Conservation (phyloP, 192 early-diverging fungal genomes). For the Podila horticola region DNA sequence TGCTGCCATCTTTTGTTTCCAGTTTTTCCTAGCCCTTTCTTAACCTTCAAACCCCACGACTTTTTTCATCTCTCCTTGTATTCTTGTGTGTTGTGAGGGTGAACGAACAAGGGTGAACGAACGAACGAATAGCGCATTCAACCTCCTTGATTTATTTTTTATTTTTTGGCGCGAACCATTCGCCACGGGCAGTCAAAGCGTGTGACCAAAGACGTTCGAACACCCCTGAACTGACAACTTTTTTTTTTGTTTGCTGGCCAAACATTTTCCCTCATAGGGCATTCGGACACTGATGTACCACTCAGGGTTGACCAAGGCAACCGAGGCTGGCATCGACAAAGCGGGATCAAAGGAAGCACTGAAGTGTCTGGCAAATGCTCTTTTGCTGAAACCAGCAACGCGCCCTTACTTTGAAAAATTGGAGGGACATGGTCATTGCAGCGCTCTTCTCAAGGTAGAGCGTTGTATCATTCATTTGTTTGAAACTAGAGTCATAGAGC, state of each 20-base stretch:
- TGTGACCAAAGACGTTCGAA: background rate
- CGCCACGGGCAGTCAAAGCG: background rate
- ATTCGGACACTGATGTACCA: slow-evolving; percentile 46
- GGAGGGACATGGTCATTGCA: slow-evolving; percentile 52
- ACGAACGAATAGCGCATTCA: background rate
- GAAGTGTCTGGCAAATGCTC: slow-evolving; percentile 77
- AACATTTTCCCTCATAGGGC: slow-evolving; percentile 24
- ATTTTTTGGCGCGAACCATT: slow-evolving; percentile 1
- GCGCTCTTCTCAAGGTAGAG: slow-evolving; percentile 58
- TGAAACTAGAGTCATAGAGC: background rate
- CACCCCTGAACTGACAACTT: slow-evolving; percentile 1
- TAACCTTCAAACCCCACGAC: too few species aligned
- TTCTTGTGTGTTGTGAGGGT: too few species aligned
- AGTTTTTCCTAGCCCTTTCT: too few species aligned
- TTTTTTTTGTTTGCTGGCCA: background rate
- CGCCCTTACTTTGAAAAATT: slow-evolving; percentile 56
- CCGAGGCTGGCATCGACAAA: slow-evolving; percentile 43
- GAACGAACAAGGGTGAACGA: background rate
- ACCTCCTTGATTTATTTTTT: background rate
- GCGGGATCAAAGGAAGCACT: slow-evolving; percentile 59
- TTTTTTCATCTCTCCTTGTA: too few species aligned
- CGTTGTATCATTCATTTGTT: background rate
- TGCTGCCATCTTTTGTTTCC: too few species aligned
- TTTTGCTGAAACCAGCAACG: slow-evolving; percentile 63
- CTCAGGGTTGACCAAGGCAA: slow-evolving; percentile 31